Evolutionary conservation across 768 basidiomycete species (phyloP).

Genomic region (Solioccasus polychromus): DNA sequence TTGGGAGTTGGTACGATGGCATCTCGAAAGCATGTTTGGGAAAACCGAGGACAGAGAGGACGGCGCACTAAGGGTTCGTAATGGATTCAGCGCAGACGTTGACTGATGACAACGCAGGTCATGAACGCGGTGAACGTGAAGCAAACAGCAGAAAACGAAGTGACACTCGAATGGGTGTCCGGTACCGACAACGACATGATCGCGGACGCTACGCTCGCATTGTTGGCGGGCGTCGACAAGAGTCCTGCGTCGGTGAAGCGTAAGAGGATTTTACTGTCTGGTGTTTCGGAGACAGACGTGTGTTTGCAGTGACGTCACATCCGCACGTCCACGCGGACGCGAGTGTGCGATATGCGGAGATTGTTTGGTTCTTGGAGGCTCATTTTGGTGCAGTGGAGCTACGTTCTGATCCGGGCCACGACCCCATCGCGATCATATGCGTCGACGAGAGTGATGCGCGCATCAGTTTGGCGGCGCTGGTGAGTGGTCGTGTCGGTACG

Average conservation of each 20-base stretch:
- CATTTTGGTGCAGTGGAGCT: conserved; percentile 89
- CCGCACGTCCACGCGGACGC: conserved; percentile 63
- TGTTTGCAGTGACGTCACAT: conserved; percentile 49
- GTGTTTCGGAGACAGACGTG: background rate
- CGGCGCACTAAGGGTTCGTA: conserved; percentile 62
- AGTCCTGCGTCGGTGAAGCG: conserved; percentile 95
- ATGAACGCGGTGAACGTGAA: conserved; percentile 89
- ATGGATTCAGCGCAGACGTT: background rate
- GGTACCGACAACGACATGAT: conserved; percentile 96
- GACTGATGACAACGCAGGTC: conserved; percentile 48
- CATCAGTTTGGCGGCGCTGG: conserved; percentile 74
- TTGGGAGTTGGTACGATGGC: conserved; percentile 94
- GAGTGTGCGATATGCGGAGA: conserved; percentile 45
- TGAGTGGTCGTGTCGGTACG: conserved; percentile 31
- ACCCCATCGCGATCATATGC: conserved; percentile 66
- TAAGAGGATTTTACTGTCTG: background rate
- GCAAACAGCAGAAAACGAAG: conserved; percentile 65
- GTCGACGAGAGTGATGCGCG: conserved; percentile 79
- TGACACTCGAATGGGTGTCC: conserved; percentile 91
- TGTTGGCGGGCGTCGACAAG: conserved; percentile 85
- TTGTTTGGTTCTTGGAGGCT: conserved; percentile 85
- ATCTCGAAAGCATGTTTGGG: conserved; percentile 93
- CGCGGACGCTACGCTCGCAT: conserved; percentile 87
- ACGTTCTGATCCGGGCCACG: conserved; percentile 36
- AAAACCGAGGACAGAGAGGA: conserved; percentile 65